Conservation (phyloP, 768 basidiomycete species). For the Kwoniella europaea region DNA sequence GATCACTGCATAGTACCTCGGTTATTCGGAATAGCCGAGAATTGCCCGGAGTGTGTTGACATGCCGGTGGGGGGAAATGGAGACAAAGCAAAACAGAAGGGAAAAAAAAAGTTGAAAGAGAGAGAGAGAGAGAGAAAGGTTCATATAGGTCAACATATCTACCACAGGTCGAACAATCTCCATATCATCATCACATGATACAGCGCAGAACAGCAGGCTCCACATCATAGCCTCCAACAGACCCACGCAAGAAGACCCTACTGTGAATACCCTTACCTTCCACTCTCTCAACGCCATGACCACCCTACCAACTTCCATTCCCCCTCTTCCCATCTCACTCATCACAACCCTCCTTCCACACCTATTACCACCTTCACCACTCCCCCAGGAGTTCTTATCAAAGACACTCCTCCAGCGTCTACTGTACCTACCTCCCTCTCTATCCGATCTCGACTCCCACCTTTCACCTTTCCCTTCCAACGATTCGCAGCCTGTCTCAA, state of each 20-base stretch:
- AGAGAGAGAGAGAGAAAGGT: no score
- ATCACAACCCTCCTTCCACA: constrained; percentile 36
- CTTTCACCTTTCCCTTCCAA: constrained; percentile 36
- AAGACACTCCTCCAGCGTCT: constrained; percentile 43
- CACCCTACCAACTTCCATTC: constrained; percentile 6
- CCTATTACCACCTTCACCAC: constrained; percentile 41
- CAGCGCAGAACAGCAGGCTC: no score
- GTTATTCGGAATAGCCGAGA: not conserved
- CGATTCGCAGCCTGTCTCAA: constrained; percentile 14
- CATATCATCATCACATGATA: no score
- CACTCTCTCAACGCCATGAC: not conserved
- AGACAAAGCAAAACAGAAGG: not conserved
- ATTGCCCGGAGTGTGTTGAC: not conserved
- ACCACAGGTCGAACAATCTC: no score
- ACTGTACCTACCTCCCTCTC: constrained; percentile 45
- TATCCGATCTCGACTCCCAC: constrained; percentile 39
- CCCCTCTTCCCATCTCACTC: constrained; percentile 33
- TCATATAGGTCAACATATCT: no score
- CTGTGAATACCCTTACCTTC: no score
- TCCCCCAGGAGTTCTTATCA: constrained; percentile 42
- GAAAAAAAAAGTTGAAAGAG: no score
- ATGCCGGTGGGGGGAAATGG: not conserved
- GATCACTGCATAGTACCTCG: not conserved
- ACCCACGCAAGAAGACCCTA: no score
- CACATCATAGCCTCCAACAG: no score